Evolutionary conservation across 1,284 basidiomycete species (phyloP).

Genomic region (Grifola frondosa): DNA sequence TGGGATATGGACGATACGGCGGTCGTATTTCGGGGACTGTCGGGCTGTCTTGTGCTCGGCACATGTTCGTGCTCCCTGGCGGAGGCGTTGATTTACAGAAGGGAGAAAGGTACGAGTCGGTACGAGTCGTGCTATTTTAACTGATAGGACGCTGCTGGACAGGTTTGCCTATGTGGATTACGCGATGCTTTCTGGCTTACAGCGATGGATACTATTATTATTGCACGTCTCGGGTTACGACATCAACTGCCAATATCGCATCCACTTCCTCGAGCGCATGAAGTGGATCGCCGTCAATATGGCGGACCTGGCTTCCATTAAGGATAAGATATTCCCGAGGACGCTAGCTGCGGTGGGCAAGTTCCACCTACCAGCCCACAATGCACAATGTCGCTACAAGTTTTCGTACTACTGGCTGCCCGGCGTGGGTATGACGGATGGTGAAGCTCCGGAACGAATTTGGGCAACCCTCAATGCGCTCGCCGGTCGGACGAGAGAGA

Average conservation of each 20-base stretch:
- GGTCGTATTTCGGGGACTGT: slow-evolving; percentile 2
- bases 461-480: slow-evolving; percentile 19
- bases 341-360: slow-evolving; percentile 17
- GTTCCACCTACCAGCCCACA: slow-evolving; percentile 24
- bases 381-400: slow-evolving; percentile 11
- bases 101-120: slow-evolving; percentile 3
- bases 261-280: neutral
- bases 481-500: slow-evolving; percentile 18
- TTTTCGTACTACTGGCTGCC: slow-evolving; percentile 19
- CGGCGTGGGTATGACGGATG: slow-evolving; percentile 17
- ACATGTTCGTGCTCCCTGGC: slow-evolving; percentile 3
- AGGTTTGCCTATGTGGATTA: slow-evolving; percentile 10
- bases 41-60: slow-evolving; percentile 1
- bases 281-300: no score
- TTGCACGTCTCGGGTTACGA: slow-evolving; percentile 6
- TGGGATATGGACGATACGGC: slow-evolving; percentile 8
- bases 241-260: slow-evolving; percentile 15
- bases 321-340: no score
- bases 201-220: slow-evolving; percentile 1
- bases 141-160: no score
- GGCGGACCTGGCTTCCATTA: no score
- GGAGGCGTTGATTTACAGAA: slow-evolving; percentile 1
- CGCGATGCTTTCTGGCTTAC: slow-evolving; percentile 2
- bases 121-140: no score
- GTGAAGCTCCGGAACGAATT: slow-evolving; percentile 19